These are phyloP conservation scores for Wickerhamiella alocasiicola DNA, from an alignment of 805 yeast genomes.

Conservation along the genomic window DNA sequence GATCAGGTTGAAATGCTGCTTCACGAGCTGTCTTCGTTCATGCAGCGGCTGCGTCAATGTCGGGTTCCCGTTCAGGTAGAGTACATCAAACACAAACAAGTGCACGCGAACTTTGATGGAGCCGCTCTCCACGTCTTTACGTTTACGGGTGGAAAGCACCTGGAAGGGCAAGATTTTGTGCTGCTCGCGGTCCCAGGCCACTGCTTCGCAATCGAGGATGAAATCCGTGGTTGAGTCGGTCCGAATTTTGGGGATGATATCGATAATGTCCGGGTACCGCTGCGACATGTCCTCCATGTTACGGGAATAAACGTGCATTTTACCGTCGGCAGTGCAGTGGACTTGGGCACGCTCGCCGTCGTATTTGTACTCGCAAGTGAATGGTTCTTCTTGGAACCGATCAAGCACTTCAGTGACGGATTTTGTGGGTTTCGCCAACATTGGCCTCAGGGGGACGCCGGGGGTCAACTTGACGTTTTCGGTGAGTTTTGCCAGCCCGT, in stretches of 20 bases:
- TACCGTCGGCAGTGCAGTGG: constrained; percentile 53
- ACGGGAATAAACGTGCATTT: constrained; percentile 72
- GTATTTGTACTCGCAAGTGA: constrained; percentile 93
- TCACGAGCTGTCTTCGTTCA: constrained; percentile 55
- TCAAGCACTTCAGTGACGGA: constrained; percentile 86
- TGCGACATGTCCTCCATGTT: constrained; percentile 96
- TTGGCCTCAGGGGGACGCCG: constrained; percentile 91
- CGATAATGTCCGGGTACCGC: constrained; percentile 80
- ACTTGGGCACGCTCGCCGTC: constrained; percentile 98
- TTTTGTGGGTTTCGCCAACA: constrained; percentile 97
- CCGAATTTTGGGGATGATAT: constrained; percentile 50
- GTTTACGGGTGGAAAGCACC: constrained; percentile 79
- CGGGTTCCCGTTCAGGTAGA: constrained; percentile 63
- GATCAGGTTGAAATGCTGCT: constrained; percentile 42
- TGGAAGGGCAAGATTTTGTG: constrained; percentile 88
- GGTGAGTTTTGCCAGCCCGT: constrained; percentile 55
- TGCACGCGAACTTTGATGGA: constrained; percentile 88
- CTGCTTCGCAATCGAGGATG: constrained; percentile 92
- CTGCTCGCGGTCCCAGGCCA: constrained; percentile 80
- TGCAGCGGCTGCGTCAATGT: constrained; percentile 52
- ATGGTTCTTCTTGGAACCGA: constrained; percentile 68
- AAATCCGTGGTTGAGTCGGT: constrained; percentile 36
- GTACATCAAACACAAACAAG: constrained; percentile 78
- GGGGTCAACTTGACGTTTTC: constrained; percentile 69
- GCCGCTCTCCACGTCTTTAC: constrained; percentile 79